Base-by-base conservation (phyloP, 768 basidiomycete genomes). In the Termitomyces heimii region DNA sequence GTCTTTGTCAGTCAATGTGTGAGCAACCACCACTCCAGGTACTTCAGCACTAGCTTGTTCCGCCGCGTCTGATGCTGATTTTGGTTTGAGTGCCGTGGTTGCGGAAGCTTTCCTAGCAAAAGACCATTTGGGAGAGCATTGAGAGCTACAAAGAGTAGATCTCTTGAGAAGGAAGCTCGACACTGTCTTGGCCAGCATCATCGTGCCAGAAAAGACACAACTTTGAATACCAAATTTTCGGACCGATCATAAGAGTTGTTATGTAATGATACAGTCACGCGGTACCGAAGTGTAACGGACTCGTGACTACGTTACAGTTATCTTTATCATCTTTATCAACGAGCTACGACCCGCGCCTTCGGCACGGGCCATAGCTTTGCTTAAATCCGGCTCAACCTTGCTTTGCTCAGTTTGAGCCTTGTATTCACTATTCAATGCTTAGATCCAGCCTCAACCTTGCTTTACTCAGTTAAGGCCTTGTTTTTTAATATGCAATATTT, bases 1-100 rank as follows among this genome's bases (percentile, higher is more conserved):
- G 73, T 99, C 97, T 49, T 76, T 73, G 6, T 85, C 83, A 1
- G 87, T 78, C 61, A 92, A 75, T 3, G 73, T 62, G 62, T 80
- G 76, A 55, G 66, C 71, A 32, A 10, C 34, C 20, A 74, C 70
- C n/a, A 69, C 66, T 34, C 7, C 31, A 12, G 65, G 63, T 1
- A 73, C 65, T 20, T 68, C 58, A 16, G 45, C 50, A 8, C 65
- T 63, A 29, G 59, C 29, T 7, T 55, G 55, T 6, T 44, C 35
- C 31, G 50, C 54, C 35, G 10, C 35, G 20, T 59, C 48, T 40
- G 44, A 65, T 34, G 51, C 61, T 26, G 18, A 18, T n/a, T 51
- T 28, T 14, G 70, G 68, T 62, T 74, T 76, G 6, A 77, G 58
- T 28, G 77, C 80, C 5, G 80, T 70, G 4, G 77, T 76, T 13